phyloP scores from a whole-genome alignment of 2,329 filamentous ascomycete genomes.

The Penicillium paneum region DNA sequence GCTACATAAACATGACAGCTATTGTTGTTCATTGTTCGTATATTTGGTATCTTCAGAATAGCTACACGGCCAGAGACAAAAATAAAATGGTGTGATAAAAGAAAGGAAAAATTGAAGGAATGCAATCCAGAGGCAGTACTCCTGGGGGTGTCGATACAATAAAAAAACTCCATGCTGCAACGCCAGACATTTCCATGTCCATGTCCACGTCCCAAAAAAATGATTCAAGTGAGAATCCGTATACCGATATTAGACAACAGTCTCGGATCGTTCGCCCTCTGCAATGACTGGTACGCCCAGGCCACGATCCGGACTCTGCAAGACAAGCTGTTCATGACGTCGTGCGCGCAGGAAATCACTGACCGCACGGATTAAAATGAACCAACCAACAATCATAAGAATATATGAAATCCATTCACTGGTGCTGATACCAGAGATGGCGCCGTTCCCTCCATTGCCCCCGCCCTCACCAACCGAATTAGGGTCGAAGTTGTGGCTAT shows the following conservation, averaged over 20 bases:
- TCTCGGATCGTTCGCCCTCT: conserved; percentile 75
- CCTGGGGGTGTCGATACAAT: conserved; percentile 18
- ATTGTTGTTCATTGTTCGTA: not conserved
- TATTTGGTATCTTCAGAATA: conserved; percentile 28
- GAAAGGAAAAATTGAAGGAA: conserved; percentile 6
- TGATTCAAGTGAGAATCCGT: conserved; percentile 12
- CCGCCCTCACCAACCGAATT: conserved; percentile 56
- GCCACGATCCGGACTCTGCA: conserved; percentile 88
- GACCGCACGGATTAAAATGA: conserved; percentile 90
- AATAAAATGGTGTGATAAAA: conserved; percentile 3
- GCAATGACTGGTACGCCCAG: conserved; percentile 82
- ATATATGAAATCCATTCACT: conserved; percentile 88
- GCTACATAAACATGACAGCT: not conserved
- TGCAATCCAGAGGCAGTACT: conserved; percentile 13
- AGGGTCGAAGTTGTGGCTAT: conserved; percentile 83
- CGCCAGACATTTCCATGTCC: conserved; percentile 6
- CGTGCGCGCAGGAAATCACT: conserved; percentile 85
- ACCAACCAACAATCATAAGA: conserved; percentile 97
- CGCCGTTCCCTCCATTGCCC: conserved; percentile 32
- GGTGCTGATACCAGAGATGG: conserved; percentile 60
- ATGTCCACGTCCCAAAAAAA: conserved; percentile 7
- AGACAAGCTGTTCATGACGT: conserved; percentile 85
- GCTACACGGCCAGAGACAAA: conserved; percentile 16
- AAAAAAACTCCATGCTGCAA: conserved; percentile 8
- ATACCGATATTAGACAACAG: conserved; percentile 58